phyloP scores from a whole-genome alignment of 2,329 filamentous ascomycete genomes.

The Albifimbria verrucaria region DNA sequence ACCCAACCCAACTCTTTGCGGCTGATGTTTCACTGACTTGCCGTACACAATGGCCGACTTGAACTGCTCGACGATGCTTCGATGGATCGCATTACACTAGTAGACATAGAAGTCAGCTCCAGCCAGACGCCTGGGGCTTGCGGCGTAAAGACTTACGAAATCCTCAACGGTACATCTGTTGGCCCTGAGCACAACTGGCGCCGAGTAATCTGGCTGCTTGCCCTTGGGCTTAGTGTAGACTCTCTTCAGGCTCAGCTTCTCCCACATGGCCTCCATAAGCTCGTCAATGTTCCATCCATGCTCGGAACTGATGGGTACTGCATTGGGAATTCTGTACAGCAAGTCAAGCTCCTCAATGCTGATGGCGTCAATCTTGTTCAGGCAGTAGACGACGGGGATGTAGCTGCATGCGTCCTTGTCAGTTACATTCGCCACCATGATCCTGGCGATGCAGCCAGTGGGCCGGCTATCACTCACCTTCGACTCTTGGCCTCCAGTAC shows the following conservation, averaged over 20 bases:
- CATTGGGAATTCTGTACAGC: conserved; percentile 93
- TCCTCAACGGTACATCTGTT: conserved; percentile 89
- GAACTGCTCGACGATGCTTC: conserved; percentile 93
- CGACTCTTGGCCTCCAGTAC: conserved; percentile 90
- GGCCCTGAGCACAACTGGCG: conserved; percentile 84
- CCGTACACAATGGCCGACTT: conserved; percentile 95
- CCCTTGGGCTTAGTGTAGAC: conserved; percentile 99
- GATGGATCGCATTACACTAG: conserved; percentile 95
- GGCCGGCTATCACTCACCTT: conserved; percentile 25
- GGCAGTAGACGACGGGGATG: conserved; percentile 97
- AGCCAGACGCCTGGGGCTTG: conserved; percentile 7
- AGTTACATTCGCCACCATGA: background rate
- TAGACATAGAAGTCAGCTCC: background rate
- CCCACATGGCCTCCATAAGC: conserved; percentile 97
- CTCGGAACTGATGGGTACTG: conserved; percentile 95
- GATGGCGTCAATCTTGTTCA: conserved; percentile 99
- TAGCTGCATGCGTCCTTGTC: conserved; percentile 55
- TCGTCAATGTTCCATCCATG: conserved; percentile 98
- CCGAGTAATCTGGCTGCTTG: conserved; percentile 84
- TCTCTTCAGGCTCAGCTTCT: conserved; percentile 84
- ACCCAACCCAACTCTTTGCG: conserved; percentile 85
- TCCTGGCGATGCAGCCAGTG: background rate
- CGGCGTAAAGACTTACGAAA: conserved; percentile 66
- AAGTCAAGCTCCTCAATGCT: conserved; percentile 96
- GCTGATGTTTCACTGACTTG: conserved; percentile 97